These are phyloP conservation scores for Gypsophila paniculata DNA, from an alignment of 179 eudicot species.

Conservation along the genomic window DNA sequence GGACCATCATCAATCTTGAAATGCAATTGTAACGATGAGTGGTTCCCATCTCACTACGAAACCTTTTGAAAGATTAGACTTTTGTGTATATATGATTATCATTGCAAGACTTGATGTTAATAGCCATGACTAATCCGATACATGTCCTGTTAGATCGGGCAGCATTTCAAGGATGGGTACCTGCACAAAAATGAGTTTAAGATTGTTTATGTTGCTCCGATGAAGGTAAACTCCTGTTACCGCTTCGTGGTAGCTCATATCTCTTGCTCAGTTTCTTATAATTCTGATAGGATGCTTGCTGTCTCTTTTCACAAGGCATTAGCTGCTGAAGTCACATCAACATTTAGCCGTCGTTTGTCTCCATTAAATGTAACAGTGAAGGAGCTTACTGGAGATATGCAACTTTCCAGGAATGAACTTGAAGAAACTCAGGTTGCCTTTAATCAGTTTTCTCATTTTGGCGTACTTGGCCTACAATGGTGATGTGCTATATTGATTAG, in stretches of 20 bases:
- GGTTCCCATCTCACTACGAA: neutral
- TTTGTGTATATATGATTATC: neutral
- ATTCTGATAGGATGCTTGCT: conserved; percentile 20
- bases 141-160: conserved; percentile 62
- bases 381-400: conserved; percentile 99
- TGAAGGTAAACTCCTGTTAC: conserved; percentile 55
- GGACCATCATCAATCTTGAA: neutral
- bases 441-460: conserved; percentile 10
- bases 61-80: neutral
- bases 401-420: conserved; percentile 85
- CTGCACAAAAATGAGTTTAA: conserved; percentile 94
- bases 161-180: conserved; percentile 91
- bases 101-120: conserved; percentile 11
- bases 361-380: conserved; percentile 80
- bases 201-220: conserved; percentile 99
- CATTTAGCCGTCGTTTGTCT: conserved; percentile 82
- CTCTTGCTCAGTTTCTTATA: conserved; percentile 5
- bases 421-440: conserved; percentile 78
- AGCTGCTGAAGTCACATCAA: conserved; percentile 96
- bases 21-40: neutral
- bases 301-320: conserved; percentile 53
- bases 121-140: conserved; percentile 6
- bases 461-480: neutral
- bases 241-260: conserved; percentile 4
- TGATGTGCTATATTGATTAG: neutral